phyloP scores from a whole-genome alignment of 495 filamentous ascomycete species.

The Penicillium coprophilum region DNA sequence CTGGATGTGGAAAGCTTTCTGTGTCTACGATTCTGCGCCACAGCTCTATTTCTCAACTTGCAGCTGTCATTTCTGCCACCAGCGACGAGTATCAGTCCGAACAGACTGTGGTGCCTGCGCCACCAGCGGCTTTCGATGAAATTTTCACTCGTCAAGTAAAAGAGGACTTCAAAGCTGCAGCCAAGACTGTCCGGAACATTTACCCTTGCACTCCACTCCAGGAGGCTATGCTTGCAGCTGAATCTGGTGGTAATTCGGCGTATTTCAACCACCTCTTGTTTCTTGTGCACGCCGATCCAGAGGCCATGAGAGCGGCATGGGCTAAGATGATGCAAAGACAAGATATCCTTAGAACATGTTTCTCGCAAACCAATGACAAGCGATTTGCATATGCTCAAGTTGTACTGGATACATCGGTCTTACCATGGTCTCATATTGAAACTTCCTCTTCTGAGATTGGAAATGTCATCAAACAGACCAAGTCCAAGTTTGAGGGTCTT shows the following conservation, averaged over 20 bases:
- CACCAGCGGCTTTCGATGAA: slow-evolving; percentile 14
- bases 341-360: slow-evolving; percentile 63
- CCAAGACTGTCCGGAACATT: slow-evolving; percentile 49
- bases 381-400: slow-evolving; percentile 59
- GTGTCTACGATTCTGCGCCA: slow-evolving; percentile 65
- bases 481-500: slow-evolving; percentile 24
- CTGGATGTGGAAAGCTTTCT: slow-evolving; percentile 44
- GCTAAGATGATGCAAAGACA: slow-evolving; percentile 52
- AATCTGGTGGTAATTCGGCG: slow-evolving; percentile 34
- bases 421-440: slow-evolving; percentile 27
- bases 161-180: slow-evolving; percentile 22
- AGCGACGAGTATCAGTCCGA: slow-evolving; percentile 7
- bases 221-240: slow-evolving; percentile 72
- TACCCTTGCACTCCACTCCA: slow-evolving; percentile 81
- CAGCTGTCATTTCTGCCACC: slow-evolving; percentile 29
- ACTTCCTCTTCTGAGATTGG: slow-evolving; percentile 17
- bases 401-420: slow-evolving; percentile 36
- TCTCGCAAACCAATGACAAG: slow-evolving; percentile 51
- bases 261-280: slow-evolving; percentile 60
- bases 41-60: slow-evolving; percentile 57
- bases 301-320: slow-evolving; percentile 47
- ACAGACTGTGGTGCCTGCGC: background rate
- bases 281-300: slow-evolving; percentile 44
- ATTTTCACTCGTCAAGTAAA: slow-evolving; percentile 14
- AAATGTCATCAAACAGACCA: slow-evolving; percentile 20